Base-by-base conservation (phyloP, 202 grass and related monocot species). In the Eragrostis tef region DNA sequence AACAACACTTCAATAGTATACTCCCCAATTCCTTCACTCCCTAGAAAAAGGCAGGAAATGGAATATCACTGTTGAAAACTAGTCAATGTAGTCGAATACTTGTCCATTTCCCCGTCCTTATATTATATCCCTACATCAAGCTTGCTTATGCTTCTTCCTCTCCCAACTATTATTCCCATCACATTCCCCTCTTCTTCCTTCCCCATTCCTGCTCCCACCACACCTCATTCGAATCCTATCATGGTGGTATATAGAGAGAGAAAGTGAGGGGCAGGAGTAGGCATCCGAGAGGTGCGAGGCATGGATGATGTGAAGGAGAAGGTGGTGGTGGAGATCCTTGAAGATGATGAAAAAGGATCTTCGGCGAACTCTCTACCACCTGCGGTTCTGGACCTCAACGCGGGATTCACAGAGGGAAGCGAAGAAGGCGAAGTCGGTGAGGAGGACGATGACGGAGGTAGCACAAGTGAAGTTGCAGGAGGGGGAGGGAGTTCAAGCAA, bases 71-170 rank as follows among this genome's bases (percentile, higher is more conserved):
- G 81, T 79, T 70, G 73, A 88, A 85, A 89, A 81, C 64, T 81
- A 88, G 90, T 97, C 88, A 97, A 97, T 91, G 75, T 81, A 85
- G 86, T 87, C 74, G 81, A 89, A 93, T 87, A 63, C 81, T 89
- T 93, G 88, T 91, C 81, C 83, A 77, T 86, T 93, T 86, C 76
- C 84, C 85, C 24, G 45, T 46, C 78, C 57, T 60, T 75, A 54
- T 86, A 85, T 86, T 91, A 77, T 87, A 91, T 87, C 86, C 77
- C 26, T 48, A n/a, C 82, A 87, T 84, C 87, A 86, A 79, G 45
- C 79, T 82, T 90, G 84, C 81, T 90, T 89, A 89, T 68, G 66
- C 87, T 67, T 75, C 63, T 81, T 63, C 71, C 83, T 49, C 62
- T 72, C 24, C 61, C 47, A 67, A 42, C 66, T 84, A 88, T 88